Percentiles rank a stretch among this genome's conserved stretches.
phyloP scores from a whole-genome alignment of 1,284 basidiomycete species.

The Phellopilus nigrolimitatus region DNA sequence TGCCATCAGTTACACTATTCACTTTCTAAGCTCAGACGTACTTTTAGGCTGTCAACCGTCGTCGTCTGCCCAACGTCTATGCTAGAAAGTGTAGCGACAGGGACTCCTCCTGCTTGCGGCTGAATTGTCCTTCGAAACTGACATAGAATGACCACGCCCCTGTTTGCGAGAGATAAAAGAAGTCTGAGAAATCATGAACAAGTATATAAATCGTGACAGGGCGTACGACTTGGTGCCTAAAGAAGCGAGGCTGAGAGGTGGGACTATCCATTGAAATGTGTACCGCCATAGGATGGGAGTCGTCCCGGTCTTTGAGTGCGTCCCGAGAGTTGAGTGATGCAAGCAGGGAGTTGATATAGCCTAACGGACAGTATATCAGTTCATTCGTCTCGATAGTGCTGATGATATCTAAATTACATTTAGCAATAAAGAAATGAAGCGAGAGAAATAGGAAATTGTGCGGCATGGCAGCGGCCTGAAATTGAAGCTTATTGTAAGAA shows the following conservation, averaged over 20 bases:
- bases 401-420: slow-evolving; percentile 7
- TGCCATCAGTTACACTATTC: too few relatives aligned
- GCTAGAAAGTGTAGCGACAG: neutral
- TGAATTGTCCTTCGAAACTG: slow-evolving; percentile 3
- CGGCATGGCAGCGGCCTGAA: slow-evolving; percentile 19
- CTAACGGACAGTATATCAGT: neutral
- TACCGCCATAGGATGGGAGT: slow-evolving; percentile 19
- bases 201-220: neutral
- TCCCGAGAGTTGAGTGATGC: slow-evolving; percentile 20
- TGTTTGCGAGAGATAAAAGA: neutral
- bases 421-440: slow-evolving; percentile 19
- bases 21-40: too few relatives aligned
- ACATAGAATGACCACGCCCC: slow-evolving; percentile 3
- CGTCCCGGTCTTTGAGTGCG: slow-evolving; percentile 12
- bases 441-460: slow-evolving; percentile 20
- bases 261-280: slow-evolving; percentile 18
- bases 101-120: neutral
- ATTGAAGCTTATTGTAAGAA: neutral
- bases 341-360: slow-evolving; percentile 20
- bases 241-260: slow-evolving; percentile 10
- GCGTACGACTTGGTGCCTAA: slow-evolving; percentile 10
- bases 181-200: neutral
- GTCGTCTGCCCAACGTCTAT: slow-evolving; percentile 1
- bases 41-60: slow-evolving; percentile 15
- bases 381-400: neutral